These are phyloP conservation scores for Croton laevigatus DNA, from an alignment of 441 rosid species.

Conservation along the genomic window DNA sequence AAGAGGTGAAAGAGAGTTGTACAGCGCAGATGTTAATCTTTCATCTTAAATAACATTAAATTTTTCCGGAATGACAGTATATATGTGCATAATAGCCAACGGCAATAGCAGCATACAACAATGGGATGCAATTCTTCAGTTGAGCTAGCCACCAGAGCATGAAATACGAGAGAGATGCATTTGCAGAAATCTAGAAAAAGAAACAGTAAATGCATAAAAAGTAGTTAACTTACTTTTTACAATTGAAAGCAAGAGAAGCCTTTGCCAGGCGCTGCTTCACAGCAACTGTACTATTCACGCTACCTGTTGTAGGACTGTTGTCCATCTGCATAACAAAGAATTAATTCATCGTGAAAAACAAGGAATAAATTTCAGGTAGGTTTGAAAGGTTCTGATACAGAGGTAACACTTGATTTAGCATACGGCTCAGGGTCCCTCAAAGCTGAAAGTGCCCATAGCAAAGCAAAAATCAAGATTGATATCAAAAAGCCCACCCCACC, in stretches of 20 bases:
- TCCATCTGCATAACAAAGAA: conserved; percentile 66
- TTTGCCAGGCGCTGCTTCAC: conserved; percentile 91
- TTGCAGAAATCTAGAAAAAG: background rate
- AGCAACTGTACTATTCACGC: conserved; percentile 69
- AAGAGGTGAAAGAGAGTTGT: background rate
- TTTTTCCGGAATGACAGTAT: too few species aligned
- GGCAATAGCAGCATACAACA: background rate
- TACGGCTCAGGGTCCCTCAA: background rate
- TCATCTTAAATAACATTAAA: background rate
- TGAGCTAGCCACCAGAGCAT: background rate
- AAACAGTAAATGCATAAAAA: background rate
- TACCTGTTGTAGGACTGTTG: conserved; percentile 95
- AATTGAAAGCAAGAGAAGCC: conserved; percentile 88
- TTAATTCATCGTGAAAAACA: conserved; percentile 5
- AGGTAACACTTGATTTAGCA: background rate
- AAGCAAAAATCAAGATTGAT: background rate
- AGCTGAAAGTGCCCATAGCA: background rate
- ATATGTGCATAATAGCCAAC: background rate
- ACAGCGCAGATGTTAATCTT: background rate
- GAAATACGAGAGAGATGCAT: background rate
- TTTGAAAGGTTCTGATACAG: background rate
- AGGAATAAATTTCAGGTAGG: conserved; percentile 12
- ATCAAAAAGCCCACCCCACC: background rate
- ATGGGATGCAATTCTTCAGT: background rate
- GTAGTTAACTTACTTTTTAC: conserved; percentile 69